A percentile compares a stretch with the other conserved stretches of the same genome.
Conservation (phyloP, 768 basidiomycete genomes). For the Kwoniella mangroviensis region DNA sequence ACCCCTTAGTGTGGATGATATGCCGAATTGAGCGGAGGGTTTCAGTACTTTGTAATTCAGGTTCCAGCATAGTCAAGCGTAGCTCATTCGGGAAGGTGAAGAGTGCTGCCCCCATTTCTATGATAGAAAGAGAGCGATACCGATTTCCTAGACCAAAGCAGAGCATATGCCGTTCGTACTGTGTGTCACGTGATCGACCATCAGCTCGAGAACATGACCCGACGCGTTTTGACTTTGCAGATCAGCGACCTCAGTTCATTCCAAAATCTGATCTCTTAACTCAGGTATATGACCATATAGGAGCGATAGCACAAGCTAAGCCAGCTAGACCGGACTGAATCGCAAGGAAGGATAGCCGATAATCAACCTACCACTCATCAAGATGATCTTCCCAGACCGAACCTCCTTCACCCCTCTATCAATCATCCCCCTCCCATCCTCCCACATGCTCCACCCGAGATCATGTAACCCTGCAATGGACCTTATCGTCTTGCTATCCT, state of each 20-base stretch:
- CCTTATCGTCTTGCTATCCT: conserved; percentile 37
- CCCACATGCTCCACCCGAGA: conserved; percentile 35
- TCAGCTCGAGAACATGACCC: neutral
- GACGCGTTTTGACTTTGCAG: neutral
- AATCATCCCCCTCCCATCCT: conserved; percentile 22
- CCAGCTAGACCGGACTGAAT: neutral
- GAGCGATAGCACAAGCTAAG: neutral
- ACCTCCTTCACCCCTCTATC: conserved; percentile 39
- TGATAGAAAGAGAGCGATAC: too few species aligned
- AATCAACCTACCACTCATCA: neutral
- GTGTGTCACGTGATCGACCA: too few species aligned
- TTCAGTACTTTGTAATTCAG: too few species aligned
- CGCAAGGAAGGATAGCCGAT: neutral
- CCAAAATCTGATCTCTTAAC: too few species aligned
- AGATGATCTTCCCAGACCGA: conserved; percentile 25
- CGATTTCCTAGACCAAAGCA: too few species aligned
- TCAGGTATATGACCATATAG: neutral
- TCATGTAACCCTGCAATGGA: conserved; percentile 52
- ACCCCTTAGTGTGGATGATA: conserved; percentile 14
- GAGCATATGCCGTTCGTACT: too few species aligned
- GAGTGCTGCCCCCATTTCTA: too few species aligned
- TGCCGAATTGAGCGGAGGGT: conserved; percentile 10
- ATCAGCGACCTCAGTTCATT: too few species aligned
- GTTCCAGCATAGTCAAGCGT: too few species aligned
- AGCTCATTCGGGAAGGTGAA: too few species aligned